phyloP scores from a whole-genome alignment of 768 basidiomycete genomes.

The Tricholoma bakamatsutake region DNA sequence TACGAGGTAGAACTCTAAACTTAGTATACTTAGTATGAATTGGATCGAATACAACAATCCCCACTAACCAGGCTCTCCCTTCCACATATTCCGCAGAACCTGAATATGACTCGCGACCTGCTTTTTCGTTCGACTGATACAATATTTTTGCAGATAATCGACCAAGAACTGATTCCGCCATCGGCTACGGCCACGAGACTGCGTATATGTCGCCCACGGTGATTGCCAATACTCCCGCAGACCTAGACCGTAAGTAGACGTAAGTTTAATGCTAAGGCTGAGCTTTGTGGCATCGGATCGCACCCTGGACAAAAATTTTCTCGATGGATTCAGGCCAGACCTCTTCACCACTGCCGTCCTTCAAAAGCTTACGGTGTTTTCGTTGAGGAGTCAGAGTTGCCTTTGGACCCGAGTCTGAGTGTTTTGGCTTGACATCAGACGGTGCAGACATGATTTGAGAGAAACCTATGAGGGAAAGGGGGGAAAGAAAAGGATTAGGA shows the following conservation, averaged over 20 bases:
- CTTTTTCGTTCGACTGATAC: conserved; percentile 74
- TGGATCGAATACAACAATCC: conserved; percentile 2
- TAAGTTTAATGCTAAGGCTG: conserved; percentile 1
- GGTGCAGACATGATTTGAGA: conserved; percentile 21
- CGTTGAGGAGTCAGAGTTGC: conserved; percentile 65
- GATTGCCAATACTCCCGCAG: conserved; percentile 76
- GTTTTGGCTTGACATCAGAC: conserved; percentile 18
- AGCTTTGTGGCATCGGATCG: conserved; percentile 6
- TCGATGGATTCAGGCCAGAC: conserved; percentile 83
- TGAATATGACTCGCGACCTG: conserved; percentile 90
- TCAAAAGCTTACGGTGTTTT: conserved; percentile 80
- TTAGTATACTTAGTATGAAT: conserved; percentile 10
- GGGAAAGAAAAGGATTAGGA: conserved; percentile 12
- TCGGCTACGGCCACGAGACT: conserved; percentile 67
- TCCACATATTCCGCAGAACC: conserved; percentile 84
- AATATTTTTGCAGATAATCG: conserved; percentile 66
- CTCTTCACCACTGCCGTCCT: conserved; percentile 68
- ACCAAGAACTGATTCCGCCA: conserved; percentile 86
- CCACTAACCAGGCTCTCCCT: conserved; percentile 63
- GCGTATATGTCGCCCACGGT: conserved; percentile 69
- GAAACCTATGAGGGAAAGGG: conserved; percentile 12
- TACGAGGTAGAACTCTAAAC: conserved; percentile 67
- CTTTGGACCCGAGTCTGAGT: conserved; percentile 19
- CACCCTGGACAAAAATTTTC: conserved; percentile 71
- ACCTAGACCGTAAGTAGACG: conserved; percentile 32